Evolutionary conservation across 2,329 filamentous ascomycete species (phyloP).

Genomic region (Botrytis byssoidea): DNA sequence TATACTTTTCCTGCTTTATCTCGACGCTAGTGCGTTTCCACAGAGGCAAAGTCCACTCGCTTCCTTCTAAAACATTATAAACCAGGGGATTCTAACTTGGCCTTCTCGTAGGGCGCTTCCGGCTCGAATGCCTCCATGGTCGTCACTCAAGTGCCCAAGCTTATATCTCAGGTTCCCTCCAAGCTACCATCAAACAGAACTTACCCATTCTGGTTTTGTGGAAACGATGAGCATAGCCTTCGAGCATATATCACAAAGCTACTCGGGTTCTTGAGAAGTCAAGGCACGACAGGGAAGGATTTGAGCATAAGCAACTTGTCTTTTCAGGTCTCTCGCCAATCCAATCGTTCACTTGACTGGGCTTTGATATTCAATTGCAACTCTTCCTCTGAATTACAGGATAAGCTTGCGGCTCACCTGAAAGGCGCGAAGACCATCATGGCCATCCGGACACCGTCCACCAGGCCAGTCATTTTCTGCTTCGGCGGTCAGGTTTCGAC

Average conservation of each 20-base stretch:
- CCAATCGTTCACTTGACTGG: conserved; percentile 33
- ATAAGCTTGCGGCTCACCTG: conserved; percentile 25
- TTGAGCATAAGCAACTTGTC: conserved; percentile 35
- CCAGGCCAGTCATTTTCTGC: conserved; percentile 35
- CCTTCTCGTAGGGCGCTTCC: conserved; percentile 27
- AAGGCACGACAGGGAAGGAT: conserved; percentile 24
- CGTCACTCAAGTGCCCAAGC: not conserved
- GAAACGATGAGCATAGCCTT: conserved; percentile 32
- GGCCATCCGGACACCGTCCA: too few relatives aligned
- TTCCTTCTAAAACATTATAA: too few relatives aligned
- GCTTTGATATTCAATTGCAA: conserved; percentile 33
- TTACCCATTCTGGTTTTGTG: conserved; percentile 20
- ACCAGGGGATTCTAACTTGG: too few relatives aligned
- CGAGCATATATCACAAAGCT: conserved; percentile 26
- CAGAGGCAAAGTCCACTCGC: too few relatives aligned
- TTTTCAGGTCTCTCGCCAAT: conserved; percentile 39
- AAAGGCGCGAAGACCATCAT: not conserved
- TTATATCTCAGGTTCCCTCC: not conserved
- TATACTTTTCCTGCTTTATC: too few relatives aligned
- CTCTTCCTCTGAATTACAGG: conserved; percentile 35
- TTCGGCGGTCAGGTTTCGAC: conserved; percentile 33
- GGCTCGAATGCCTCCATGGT: conserved; percentile 30
- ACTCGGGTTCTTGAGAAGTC: not conserved
- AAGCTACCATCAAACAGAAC: not conserved
- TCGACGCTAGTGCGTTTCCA: too few relatives aligned